phyloP scores from a whole-genome alignment of 768 basidiomycete species.

The Royoungia palumana region DNA sequence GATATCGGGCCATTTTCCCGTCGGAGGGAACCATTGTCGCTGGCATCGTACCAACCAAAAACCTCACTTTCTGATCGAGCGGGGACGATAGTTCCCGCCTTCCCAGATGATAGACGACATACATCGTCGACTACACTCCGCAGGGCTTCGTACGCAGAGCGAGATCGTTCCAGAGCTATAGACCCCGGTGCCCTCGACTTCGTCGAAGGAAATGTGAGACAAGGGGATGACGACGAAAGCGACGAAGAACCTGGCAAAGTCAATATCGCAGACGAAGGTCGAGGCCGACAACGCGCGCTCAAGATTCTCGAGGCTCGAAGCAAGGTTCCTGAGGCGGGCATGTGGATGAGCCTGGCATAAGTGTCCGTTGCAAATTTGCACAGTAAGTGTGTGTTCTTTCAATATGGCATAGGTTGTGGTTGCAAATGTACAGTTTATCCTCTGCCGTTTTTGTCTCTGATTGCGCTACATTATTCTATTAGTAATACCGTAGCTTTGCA shows the following conservation, averaged over 20 bases:
- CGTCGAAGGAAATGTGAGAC: conserved; percentile 47
- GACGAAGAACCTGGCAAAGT: conserved; percentile 22
- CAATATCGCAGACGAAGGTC: conserved; percentile 29
- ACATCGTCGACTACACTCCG: conserved; percentile 50
- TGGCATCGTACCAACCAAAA: conserved; percentile 59
- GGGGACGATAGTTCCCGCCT: conserved; percentile 30
- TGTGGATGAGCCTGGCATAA: conserved; percentile 78
- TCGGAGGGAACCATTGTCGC: conserved; percentile 39
- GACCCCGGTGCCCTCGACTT: conserved; percentile 74
- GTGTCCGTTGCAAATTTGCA: neutral
- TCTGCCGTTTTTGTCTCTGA: neutral
- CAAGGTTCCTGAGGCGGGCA: conserved; percentile 64
- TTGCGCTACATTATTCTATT: conserved; percentile 31
- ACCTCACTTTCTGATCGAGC: conserved; percentile 41
- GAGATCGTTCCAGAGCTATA: conserved; percentile 58
- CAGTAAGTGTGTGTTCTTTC: conserved; percentile 2
- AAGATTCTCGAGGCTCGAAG: conserved; percentile 70
- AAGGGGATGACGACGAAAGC: conserved; percentile 38
- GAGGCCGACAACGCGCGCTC: conserved; percentile 57
- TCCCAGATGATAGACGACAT: conserved; percentile 16
- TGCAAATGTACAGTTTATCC: conserved; percentile 6
- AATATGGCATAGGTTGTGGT: conserved; percentile 10
- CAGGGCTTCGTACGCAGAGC: conserved; percentile 62
- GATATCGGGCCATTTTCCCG: conserved; percentile 44
- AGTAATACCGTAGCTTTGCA: conserved; percentile 29